phyloP scores from a whole-genome alignment of 257 asterid genomes.

The Avicennia marina region DNA sequence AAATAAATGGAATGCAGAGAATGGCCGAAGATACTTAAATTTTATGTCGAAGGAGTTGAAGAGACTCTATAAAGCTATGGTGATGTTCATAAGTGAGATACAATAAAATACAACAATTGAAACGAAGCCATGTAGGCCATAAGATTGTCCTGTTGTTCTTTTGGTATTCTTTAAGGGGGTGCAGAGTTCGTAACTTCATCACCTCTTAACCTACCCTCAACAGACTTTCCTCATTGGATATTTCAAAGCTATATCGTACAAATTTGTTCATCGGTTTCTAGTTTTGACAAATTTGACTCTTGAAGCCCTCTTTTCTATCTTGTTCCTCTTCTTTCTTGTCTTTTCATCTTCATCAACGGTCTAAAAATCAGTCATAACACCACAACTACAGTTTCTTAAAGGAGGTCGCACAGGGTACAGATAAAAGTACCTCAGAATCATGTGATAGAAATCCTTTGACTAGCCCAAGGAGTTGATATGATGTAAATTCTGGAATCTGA shows the following conservation, averaged over 20 bases:
- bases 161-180: too few relatives aligned
- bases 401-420: not conserved
- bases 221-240: not conserved
- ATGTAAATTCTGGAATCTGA: slow-evolving; percentile 90
- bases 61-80: too few relatives aligned
- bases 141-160: not conserved
- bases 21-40: too few relatives aligned
- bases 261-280: slow-evolving; percentile 41
- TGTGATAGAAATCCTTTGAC: slow-evolving; percentile 66
- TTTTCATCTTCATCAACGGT: slow-evolving; percentile 76
- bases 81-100: too few relatives aligned
- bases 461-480: slow-evolving; percentile 74
- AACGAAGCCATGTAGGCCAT: not conserved
- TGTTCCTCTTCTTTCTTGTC: slow-evolving; percentile 80
- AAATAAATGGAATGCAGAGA: too few relatives aligned
- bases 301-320: slow-evolving; percentile 90
- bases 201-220: not conserved
- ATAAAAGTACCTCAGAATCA: slow-evolving; percentile 65
- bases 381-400: too few relatives aligned
- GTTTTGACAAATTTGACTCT: slow-evolving; percentile 71
- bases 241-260: not conserved
- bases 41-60: too few relatives aligned
- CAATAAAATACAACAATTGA: too few relatives aligned
- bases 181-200: too few relatives aligned
- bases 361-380: not conserved